A percentile compares a stretch with the other conserved stretches of the same genome.
These are phyloP conservation scores for Lachnellula suecica DNA, from an alignment of 2,329 filamentous ascomycete genomes.

Conservation along the genomic window DNA sequence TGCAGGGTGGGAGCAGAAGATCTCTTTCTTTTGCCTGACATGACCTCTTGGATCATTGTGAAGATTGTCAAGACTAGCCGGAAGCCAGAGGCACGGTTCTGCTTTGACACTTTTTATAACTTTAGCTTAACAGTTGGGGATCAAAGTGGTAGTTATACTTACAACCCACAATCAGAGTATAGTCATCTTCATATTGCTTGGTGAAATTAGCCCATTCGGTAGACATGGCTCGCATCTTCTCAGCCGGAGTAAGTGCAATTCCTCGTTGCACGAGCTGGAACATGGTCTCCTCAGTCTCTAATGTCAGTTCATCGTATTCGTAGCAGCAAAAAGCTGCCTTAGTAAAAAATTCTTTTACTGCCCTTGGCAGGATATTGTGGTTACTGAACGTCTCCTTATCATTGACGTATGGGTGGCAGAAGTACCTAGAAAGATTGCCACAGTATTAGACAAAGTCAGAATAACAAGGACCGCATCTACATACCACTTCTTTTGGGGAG, in stretches of 20 bases:
- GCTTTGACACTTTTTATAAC: conserved; percentile 31
- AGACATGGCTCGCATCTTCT: conserved; percentile 45
- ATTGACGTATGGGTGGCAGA: conserved; percentile 27
- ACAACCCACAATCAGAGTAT: conserved; percentile 37
- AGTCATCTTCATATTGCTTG: conserved; percentile 41
- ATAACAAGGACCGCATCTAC: conserved; percentile 1
- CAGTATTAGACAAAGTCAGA: background rate
- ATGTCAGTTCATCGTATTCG: conserved; percentile 39
- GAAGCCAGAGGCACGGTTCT: conserved; percentile 34
- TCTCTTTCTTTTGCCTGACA: conserved; percentile 13
- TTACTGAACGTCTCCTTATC: conserved; percentile 22
- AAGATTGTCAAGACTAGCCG: conserved; percentile 36
- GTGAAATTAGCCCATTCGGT: conserved; percentile 46
- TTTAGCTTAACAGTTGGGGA: conserved; percentile 3
- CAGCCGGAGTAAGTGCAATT: conserved; percentile 42
- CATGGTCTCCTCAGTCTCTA: conserved; percentile 45
- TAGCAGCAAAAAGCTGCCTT: conserved; percentile 41
- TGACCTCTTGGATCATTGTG: conserved; percentile 34
- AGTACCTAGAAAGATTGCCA: conserved; percentile 24
- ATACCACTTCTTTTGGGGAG: conserved; percentile 41
- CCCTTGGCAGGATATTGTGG: conserved; percentile 35
- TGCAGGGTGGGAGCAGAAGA: conserved; percentile 27
- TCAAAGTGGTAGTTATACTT: conserved; percentile 14
- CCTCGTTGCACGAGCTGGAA: conserved; percentile 48
- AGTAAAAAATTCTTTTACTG: conserved; percentile 37